Conservation (phyloP, 2,329 filamentous ascomycete species). For the Paecilomyces niveus region DNA sequence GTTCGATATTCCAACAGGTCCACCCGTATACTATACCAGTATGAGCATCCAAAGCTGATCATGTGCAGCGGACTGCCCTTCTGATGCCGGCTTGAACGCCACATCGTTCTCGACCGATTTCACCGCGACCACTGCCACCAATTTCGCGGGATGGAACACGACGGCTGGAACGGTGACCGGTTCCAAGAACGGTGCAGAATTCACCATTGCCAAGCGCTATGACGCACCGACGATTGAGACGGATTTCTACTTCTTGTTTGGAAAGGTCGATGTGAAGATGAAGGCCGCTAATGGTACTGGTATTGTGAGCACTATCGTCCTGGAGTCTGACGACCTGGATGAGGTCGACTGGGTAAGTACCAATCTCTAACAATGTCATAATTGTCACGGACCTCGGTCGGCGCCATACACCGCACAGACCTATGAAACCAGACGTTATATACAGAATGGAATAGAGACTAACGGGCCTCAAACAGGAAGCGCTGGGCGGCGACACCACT, state of each 20-base stretch:
- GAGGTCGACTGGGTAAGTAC: constrained; percentile 97
- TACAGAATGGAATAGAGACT: constrained; percentile 3
- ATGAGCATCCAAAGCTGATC: neutral
- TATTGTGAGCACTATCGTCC: constrained; percentile 85
- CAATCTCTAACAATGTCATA: neutral
- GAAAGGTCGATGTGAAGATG: constrained; percentile 75
- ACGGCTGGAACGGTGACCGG: constrained; percentile 61
- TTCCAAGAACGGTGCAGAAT: constrained; percentile 64
- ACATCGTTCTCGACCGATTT: constrained; percentile 27
- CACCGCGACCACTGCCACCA: constrained; percentile 46
- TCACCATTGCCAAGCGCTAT: constrained; percentile 69
- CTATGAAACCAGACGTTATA: constrained; percentile 59
- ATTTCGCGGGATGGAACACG: constrained; percentile 55
- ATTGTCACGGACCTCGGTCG: too few relatives aligned
- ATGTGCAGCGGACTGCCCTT: constrained; percentile 52
- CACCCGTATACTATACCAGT: constrained; percentile 3
- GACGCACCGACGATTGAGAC: constrained; percentile 82
- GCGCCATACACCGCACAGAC: too few relatives aligned
- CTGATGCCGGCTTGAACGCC: constrained; percentile 61
- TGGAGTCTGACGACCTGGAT: constrained; percentile 89
- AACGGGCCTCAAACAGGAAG: constrained; percentile 21
- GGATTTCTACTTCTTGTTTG: constrained; percentile 98
- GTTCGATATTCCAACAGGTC: neutral
- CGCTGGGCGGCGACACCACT: constrained; percentile 26
- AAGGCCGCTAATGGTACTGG: constrained; percentile 80